Conservation (phyloP, 306 rosid species). For the Carpinus viminea region DNA sequence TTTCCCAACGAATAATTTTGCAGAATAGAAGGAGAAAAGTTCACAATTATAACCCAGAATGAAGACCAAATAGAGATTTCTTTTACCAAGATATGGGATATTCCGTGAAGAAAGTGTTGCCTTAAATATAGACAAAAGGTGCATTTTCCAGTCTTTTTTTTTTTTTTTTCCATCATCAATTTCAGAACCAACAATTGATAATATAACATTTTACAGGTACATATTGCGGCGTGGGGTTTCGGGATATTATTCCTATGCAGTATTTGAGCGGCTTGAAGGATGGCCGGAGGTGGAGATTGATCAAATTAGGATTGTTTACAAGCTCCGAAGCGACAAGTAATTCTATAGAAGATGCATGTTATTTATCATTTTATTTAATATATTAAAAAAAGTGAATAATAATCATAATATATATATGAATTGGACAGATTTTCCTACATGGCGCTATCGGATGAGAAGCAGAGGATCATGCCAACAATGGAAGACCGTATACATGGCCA, state of each 20-base stretch:
- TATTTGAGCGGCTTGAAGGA: conserved; percentile 56
- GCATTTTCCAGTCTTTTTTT: not conserved
- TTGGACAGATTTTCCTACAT: conserved; percentile 58
- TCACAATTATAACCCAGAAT: conserved; percentile 23
- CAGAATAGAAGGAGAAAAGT: conserved; percentile 49
- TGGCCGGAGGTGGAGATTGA: conserved; percentile 45
- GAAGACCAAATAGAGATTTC: conserved; percentile 64
- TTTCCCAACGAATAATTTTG: not conserved
- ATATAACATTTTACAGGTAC: conserved; percentile 42
- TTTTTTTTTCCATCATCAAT: no score
- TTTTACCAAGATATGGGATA: conserved; percentile 51
- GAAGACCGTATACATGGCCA: conserved; percentile 38
- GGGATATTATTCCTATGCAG: conserved; percentile 62
- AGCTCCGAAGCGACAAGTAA: conserved; percentile 50
- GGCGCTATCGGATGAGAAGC: conserved; percentile 64
- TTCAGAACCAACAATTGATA: no score
- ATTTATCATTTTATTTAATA: no score
- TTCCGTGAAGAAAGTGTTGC: conserved; percentile 30
- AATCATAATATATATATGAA: no score
- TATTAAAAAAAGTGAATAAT: no score
- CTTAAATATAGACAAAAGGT: conserved; percentile 74
- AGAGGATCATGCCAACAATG: conserved; percentile 63
- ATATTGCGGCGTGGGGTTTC: conserved; percentile 54
- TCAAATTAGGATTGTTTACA: conserved; percentile 61
- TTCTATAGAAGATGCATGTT: not conserved